These are phyloP conservation scores for Aristolochia fimbriata DNA, from an alignment of 164 flowering plant genomes.

Conservation along the genomic window DNA sequence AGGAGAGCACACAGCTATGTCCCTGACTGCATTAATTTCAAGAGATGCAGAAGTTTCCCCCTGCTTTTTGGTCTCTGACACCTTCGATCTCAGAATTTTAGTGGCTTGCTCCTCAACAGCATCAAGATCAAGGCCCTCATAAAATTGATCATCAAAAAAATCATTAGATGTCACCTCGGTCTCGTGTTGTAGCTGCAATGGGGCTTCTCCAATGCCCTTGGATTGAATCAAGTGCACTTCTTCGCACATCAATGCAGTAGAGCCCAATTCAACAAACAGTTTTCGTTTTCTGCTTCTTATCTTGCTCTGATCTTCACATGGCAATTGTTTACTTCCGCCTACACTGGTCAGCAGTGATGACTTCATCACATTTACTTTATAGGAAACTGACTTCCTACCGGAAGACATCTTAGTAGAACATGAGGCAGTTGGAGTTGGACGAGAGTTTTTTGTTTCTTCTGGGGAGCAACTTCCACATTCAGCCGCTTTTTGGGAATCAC, in stretches of 20 bases:
- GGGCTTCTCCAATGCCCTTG: conserved; percentile 11
- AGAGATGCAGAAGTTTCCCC: conserved; percentile 10
- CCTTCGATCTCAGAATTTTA: conserved; percentile 30
- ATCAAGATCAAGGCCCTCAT: conserved; percentile 71
- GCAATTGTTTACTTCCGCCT: conserved; percentile 12
- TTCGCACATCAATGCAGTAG: conserved; percentile 26
- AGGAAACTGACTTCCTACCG: conserved; percentile 14
- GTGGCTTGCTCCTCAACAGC: conserved; percentile 86
- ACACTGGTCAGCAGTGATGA: conserved; percentile 10
- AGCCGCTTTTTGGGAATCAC: conserved; percentile 15
- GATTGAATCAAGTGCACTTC: conserved; percentile 20
- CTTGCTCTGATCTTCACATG: conserved; percentile 15
- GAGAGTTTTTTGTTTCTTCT: conserved; percentile 17
- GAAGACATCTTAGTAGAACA: conserved; percentile 18
- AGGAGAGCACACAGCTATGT: conserved; percentile 26
- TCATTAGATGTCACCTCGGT: conserved; percentile 14
- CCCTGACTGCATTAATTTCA: background rate
- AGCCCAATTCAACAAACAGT: conserved; percentile 21
- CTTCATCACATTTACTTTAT: conserved; percentile 10
- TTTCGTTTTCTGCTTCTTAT: conserved; percentile 48
- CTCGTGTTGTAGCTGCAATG: conserved; percentile 14
- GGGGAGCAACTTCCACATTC: conserved; percentile 27
- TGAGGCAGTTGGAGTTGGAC: conserved; percentile 18
- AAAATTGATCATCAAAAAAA: conserved; percentile 61
- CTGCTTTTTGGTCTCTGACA: conserved; percentile 13